A percentile compares a stretch with the other conserved stretches of the same genome.
phyloP scores from a whole-genome alignment of 1,284 basidiomycete genomes.

The Cutaneotrichosporon mucoides region DNA sequence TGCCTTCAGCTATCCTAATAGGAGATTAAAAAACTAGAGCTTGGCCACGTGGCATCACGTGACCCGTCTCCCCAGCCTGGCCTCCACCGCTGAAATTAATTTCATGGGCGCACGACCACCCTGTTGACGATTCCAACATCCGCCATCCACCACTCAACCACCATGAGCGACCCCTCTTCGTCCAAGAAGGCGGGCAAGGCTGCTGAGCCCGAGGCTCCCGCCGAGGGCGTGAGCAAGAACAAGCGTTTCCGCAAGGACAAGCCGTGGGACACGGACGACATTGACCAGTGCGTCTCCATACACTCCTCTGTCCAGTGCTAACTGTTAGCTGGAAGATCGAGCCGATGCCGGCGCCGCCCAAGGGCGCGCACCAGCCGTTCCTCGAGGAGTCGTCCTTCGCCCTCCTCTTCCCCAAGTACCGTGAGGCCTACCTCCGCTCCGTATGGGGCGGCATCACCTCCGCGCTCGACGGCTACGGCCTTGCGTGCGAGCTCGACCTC shows the following conservation, averaged over 20 bases:
- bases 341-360: conserved; percentile 65
- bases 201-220: conserved; percentile 21
- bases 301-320: conserved; percentile 45
- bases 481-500: conserved; percentile 88
- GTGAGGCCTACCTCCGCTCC: conserved; percentile 92
- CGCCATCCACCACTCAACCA: background rate
- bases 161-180: conserved; percentile 3
- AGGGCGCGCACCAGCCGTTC: conserved; percentile 58
- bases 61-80: too few species aligned
- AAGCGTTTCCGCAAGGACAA: conserved; percentile 87
- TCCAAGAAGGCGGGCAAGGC: conserved; percentile 17
- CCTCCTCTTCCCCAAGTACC: conserved; percentile 96
- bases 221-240: conserved; percentile 61
- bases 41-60: too few species aligned
- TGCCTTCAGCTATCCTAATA: too few species aligned
- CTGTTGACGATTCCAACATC: too few species aligned
- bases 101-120: too few species aligned
- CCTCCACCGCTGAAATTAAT: too few species aligned
- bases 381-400: conserved; percentile 96
- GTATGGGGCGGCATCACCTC: conserved; percentile 92
- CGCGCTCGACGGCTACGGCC: conserved; percentile 74
- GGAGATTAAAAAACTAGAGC: too few species aligned
- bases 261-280: conserved; percentile 98
- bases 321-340: conserved; percentile 77
- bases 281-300: conserved; percentile 69